These are phyloP conservation scores for Brachypodium distachyon DNA, from an alignment of 202 grass and related monocot genomes.

Conservation along the genomic window DNA sequence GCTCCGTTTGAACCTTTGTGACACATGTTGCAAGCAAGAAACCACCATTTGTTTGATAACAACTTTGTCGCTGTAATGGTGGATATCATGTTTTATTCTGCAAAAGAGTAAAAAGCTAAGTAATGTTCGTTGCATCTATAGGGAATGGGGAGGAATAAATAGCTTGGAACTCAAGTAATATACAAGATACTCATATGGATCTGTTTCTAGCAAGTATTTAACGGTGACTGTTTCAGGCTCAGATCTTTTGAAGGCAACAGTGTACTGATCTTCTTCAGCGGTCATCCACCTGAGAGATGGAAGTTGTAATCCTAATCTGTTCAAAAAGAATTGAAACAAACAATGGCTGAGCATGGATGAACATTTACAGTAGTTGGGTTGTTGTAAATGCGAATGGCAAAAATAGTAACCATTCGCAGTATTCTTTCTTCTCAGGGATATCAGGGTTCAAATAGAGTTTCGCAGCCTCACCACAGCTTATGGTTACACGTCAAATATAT, in stretches of 20 bases:
- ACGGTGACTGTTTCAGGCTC: neutral
- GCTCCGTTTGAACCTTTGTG: neutral
- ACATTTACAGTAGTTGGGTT: neutral
- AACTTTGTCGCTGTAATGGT: neutral
- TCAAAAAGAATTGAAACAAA: too few relatives aligned
- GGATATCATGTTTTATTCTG: neutral
- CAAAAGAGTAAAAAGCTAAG: neutral
- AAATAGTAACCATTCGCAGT: neutral
- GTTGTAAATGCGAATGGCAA: neutral
- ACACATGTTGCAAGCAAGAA: neutral
- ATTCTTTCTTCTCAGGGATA: neutral
- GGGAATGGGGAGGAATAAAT: too few relatives aligned
- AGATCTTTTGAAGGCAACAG: neutral
- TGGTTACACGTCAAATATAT: neutral
- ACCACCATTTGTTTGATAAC: neutral
- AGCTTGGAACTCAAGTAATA: neutral
- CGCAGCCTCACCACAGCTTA: neutral
- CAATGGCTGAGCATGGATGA: too few relatives aligned
- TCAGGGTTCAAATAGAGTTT: neutral
- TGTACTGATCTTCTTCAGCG: neutral
- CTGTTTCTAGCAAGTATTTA: neutral
- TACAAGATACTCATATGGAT: neutral
- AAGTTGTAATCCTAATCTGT: neutral
- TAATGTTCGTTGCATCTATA: too few relatives aligned
- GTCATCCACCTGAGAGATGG: neutral